Evolutionary conservation across 371 early-diverging fungal genomes (phyloP).

Genomic region (Lichtheimia corymbifera): DNA sequence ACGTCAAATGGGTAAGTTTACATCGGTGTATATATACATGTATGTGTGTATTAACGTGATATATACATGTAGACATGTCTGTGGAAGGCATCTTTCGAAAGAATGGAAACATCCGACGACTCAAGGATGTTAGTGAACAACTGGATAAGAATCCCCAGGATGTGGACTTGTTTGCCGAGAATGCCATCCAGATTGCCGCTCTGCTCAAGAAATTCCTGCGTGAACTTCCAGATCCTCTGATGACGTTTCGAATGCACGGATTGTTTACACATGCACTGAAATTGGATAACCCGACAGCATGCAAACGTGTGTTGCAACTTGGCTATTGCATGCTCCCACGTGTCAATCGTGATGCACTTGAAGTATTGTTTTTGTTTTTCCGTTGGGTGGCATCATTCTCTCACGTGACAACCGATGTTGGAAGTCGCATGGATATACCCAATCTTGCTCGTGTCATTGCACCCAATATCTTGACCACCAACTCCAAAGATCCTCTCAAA

Average conservation of each 20-base stretch:
- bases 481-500: constrained; percentile 68
- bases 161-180: constrained; percentile 66
- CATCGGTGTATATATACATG: no score
- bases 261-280: constrained; percentile 69
- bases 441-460: constrained; percentile 93
- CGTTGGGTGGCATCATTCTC: constrained; percentile 79
- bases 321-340: constrained; percentile 87
- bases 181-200: constrained; percentile 90
- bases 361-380: constrained; percentile 86
- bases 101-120: constrained; percentile 90
- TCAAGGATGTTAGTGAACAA: constrained; percentile 80
- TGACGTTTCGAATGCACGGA: constrained; percentile 84
- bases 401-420: constrained; percentile 63
- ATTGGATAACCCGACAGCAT: constrained; percentile 51
- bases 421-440: constrained; percentile 87
- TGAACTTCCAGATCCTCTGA: constrained; percentile 91
- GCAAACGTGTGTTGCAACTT: constrained; percentile 74
- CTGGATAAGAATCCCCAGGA: constrained; percentile 77
- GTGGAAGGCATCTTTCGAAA: constrained; percentile 96
- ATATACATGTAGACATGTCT: constrained; percentile 58
- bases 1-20: constrained; percentile 73
- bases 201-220: constrained; percentile 92
- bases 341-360: constrained; percentile 88
- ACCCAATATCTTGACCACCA: constrained; percentile 91
- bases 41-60: background rate